Percentiles rank a stretch among this genome's conserved stretches.
Conservation (phyloP, 805 yeast genomes). For the Kodamaea sagamina region DNA sequence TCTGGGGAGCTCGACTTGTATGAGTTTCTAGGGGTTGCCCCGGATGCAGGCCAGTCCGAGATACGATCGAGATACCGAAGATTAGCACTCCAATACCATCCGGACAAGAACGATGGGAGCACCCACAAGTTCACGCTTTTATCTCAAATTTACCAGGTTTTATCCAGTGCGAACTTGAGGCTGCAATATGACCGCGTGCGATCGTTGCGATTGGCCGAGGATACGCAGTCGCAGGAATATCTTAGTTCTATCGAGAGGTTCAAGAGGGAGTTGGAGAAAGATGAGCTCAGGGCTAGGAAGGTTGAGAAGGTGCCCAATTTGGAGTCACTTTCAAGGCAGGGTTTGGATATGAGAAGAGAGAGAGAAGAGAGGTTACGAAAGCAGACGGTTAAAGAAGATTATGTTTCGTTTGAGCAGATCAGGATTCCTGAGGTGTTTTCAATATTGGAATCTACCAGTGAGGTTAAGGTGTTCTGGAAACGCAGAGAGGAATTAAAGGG, state of each 20-base stretch:
- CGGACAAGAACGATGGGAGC: slow-evolving; percentile 36
- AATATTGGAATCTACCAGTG: slow-evolving; percentile 5
- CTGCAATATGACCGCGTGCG: slow-evolving; percentile 34
- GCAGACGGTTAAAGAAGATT: slow-evolving; percentile 1
- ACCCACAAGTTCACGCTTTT: slow-evolving; percentile 31
- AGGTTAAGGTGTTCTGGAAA: slow-evolving; percentile 48
- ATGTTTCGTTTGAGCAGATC: slow-evolving; percentile 25
- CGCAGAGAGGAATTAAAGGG: slow-evolving; percentile 37
- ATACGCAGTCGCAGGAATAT: slow-evolving; percentile 6
- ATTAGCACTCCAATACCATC: slow-evolving; percentile 40
- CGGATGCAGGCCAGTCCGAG: slow-evolving; percentile 23
- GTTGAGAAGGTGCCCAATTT: slow-evolving; percentile 24
- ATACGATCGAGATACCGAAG: slow-evolving; percentile 35
- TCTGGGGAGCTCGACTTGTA: slow-evolving; percentile 21
- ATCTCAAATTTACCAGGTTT: slow-evolving; percentile 33
- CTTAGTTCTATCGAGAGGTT: slow-evolving; percentile 8
- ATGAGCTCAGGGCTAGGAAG: slow-evolving; percentile 13
- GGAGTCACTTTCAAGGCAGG: slow-evolving; percentile 23
- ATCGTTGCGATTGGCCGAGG: slow-evolving; percentile 11
- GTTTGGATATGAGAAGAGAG: slow-evolving; percentile 24
- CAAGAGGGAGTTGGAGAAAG: slow-evolving; percentile 10
- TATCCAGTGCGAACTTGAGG: slow-evolving; percentile 27
- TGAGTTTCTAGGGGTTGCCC: slow-evolving; percentile 25
- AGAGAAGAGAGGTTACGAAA: slow-evolving; percentile 22
- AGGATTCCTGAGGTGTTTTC: slow-evolving; percentile 12